Conservation (phyloP, 2,329 filamentous ascomycete genomes). For the Pezicula carpinea region DNA sequence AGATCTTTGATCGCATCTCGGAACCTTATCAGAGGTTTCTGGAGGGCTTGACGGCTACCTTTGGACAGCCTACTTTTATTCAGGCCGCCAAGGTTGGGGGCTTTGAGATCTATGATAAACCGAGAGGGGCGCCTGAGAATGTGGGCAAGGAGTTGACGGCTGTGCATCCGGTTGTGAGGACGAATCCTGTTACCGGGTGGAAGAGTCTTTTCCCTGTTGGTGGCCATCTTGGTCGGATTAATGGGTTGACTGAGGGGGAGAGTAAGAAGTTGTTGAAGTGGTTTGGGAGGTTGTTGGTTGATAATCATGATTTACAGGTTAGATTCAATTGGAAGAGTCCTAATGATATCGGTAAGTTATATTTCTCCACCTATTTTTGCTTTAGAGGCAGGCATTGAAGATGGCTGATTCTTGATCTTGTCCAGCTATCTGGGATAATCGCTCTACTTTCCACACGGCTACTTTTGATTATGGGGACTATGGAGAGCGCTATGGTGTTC, state of each 20-base stretch:
- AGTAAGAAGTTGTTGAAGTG: conserved; percentile 44
- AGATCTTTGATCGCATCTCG: conserved; percentile 61
- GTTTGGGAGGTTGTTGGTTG: conserved; percentile 45
- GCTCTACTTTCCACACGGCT: conserved; percentile 47
- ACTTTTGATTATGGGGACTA: conserved; percentile 47
- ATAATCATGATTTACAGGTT: conserved; percentile 56
- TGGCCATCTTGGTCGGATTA: conserved; percentile 45
- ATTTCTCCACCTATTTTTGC: not conserved
- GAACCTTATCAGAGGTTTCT: conserved; percentile 52
- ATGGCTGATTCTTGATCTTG: conserved; percentile 1
- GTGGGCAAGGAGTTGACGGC: conserved; percentile 42
- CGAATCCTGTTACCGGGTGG: conserved; percentile 54
- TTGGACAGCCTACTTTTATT: conserved; percentile 45
- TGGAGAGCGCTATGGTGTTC: conserved; percentile 40
- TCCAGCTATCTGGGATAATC: conserved; percentile 56
- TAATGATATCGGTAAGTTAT: conserved; percentile 25
- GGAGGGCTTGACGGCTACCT: conserved; percentile 53
- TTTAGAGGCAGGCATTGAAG: too few relatives aligned
- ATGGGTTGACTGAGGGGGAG: conserved; percentile 45
- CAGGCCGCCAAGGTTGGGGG: conserved; percentile 39
- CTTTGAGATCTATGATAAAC: conserved; percentile 39
- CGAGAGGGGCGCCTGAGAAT: conserved; percentile 46
- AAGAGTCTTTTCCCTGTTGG: conserved; percentile 50
- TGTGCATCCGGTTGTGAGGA: conserved; percentile 49
- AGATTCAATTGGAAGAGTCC: conserved; percentile 29